phyloP scores from a whole-genome alignment of 768 basidiomycete genomes.

The Rossbeevera mucosa region DNA sequence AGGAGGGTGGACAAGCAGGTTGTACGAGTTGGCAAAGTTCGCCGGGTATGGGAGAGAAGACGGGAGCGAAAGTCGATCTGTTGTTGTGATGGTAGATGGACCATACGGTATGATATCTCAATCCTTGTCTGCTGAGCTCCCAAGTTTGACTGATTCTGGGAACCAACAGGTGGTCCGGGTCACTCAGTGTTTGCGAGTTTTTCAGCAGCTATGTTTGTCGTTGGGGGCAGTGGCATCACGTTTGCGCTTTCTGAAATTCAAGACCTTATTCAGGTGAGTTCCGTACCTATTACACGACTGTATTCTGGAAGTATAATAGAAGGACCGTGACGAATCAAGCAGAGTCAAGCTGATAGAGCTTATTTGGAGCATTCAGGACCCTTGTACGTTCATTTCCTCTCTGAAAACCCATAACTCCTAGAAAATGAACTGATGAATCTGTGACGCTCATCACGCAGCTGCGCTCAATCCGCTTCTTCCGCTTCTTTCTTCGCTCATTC shows the following conservation, averaged over 20 bases:
- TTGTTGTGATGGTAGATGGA: constrained; percentile 47
- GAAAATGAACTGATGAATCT: background rate
- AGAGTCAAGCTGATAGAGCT: constrained; percentile 45
- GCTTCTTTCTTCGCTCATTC: constrained; percentile 35
- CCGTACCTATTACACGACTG: background rate
- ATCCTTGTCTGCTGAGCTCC: background rate
- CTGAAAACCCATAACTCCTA: constrained; percentile 5
- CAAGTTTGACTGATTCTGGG: constrained; percentile 2
- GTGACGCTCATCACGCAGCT: constrained; percentile 13
- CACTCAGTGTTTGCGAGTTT: constrained; percentile 48
- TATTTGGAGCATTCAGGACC: constrained; percentile 50
- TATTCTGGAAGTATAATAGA: constrained; percentile 10
- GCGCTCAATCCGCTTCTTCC: constrained; percentile 38
- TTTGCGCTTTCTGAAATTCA: constrained; percentile 48
- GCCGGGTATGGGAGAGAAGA: constrained; percentile 31
- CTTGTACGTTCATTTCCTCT: constrained; percentile 29
- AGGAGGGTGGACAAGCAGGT: constrained; percentile 46
- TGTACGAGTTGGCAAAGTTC: constrained; percentile 39
- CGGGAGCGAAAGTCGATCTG: constrained; percentile 21
- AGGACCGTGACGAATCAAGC: constrained; percentile 29
- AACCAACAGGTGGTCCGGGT: constrained; percentile 36
- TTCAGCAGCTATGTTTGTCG: constrained; percentile 51
- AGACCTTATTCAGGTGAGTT: constrained; percentile 42
- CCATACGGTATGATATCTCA: constrained; percentile 40
- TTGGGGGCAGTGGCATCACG: constrained; percentile 61